Base-by-base conservation (phyloP, 139 green algal genomes). In the Chlorokybus atmophyticus region DNA sequence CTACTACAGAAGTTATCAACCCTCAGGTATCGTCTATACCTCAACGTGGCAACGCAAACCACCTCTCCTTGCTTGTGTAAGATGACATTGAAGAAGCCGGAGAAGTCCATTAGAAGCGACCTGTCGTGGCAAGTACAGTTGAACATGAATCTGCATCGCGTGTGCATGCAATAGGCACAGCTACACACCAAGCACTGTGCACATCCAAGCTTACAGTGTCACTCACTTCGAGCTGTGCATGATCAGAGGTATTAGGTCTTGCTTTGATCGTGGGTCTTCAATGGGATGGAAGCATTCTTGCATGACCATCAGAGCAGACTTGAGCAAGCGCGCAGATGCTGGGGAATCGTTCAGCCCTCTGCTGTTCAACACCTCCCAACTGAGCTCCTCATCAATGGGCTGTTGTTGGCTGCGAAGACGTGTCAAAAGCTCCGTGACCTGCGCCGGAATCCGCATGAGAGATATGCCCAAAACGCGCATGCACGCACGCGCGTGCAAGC, bases 281-380 rank as follows among this genome's bases (percentile, higher is more conserved):
- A 78, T 78, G 7, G 70, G 70, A 17, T 76, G 47, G 62, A 78
- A 78, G 51, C 70, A 75, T 52, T 78, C 70, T 1, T 71, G 0
- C 60, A 79, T 75, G 40, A 79, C 61, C 40, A 50, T 51, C 29
- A 73, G 42, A 7, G 71, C 38, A 10, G 32, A n/a, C 26, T 32
- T 60, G n/a, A 66, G 59, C 14, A 17, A 32, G n/a, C 21, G 51
- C 31, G 53, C 53, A n/a, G 19, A 17, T 27, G 51, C n/a, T n/a
- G n/a, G n/a, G n/a, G n/a, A n/a, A n/a, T 17, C 19, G 32, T 35
- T 23, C 38, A 70, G 40, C 44, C 44, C 35, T 14, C 24, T 17
- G 30, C 28, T 32, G 27, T 14, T 28, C 35, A 31, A 24, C 31
- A 6, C 17, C 31, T 50, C 51, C 10, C n/a, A n/a, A n/a, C n/a